Base-by-base conservation (phyloP, 2,329 filamentous ascomycete genomes). In the Fusarium udum region DNA sequence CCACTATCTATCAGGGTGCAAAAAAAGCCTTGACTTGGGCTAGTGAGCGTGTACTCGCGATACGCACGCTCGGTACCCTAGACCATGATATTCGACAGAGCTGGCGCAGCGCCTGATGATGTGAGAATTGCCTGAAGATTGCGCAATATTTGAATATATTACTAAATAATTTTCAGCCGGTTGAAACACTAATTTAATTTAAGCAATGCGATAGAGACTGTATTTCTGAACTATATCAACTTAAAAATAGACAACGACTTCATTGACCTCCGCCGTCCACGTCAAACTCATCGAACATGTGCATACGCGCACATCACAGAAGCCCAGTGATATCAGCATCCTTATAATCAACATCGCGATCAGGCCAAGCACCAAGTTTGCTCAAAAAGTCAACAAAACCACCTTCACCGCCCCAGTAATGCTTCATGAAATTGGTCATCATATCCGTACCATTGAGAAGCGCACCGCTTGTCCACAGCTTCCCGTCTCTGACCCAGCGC, bases 391-490 rank as follows among this genome's bases (percentile, higher is more conserved):
- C 67, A 18, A 79, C 67, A 13, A 81, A 37, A 14, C 67, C 39
- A 4, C 60, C 76, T 28, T 71, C 52, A 3, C 61, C 74, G 8
- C 78, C 79, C 81, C 82, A 82, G 12, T 69, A 75, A 45, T 79
- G 59, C 20, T 64, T 66, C 6, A 67, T 69, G 46, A 83, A 83
- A 7, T 76, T 78, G 7, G 67, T 55, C 76, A 82, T 81, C 73
- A 83, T 71, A 46, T 83, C 82, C 2, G 73, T 64, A 1, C 82
- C 82, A 40, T 83, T 83, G 51, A 83, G 71, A 24, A 83, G 67
- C 6, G 80, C 64, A 11, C 81, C 78, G 51, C 77, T 80, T 3
- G 80, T 82, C 82, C 82, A 83, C 31, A 83, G 39, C 75, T 82
- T 83, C 0, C 80, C 82, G 39, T 83, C 82, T 5, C 72, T 71